Evolutionary conservation across 768 basidiomycete genomes (phyloP).

Genomic region (Cyclocybe cylindracea): DNA sequence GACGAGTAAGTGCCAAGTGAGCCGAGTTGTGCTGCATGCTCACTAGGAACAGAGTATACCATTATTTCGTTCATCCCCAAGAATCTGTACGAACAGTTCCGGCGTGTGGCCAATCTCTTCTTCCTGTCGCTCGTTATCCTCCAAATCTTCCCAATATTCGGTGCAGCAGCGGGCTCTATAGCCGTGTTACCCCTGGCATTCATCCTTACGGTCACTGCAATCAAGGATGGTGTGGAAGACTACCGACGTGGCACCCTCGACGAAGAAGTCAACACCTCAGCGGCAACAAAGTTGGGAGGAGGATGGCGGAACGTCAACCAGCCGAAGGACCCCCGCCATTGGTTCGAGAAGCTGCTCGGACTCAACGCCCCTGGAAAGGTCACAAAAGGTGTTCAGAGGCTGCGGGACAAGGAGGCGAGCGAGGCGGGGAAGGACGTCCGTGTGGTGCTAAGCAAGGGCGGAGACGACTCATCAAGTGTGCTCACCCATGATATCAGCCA

Average conservation of each 20-base stretch:
- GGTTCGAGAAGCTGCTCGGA: slow-evolving; percentile 73
- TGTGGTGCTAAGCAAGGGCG: slow-evolving; percentile 60
- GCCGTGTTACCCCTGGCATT: slow-evolving; percentile 85
- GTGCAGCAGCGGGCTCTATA: slow-evolving; percentile 79
- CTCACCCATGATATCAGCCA: slow-evolving; percentile 39
- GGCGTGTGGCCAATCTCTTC: slow-evolving; percentile 91
- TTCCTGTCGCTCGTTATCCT: slow-evolving; percentile 83
- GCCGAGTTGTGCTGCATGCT: too few relatives aligned
- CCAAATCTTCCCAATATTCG: slow-evolving; percentile 91
- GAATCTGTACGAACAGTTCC: slow-evolving; percentile 94
- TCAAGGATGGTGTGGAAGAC: slow-evolving; percentile 97
- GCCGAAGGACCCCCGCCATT: slow-evolving; percentile 72
- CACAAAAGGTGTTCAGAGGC: slow-evolving; percentile 80
- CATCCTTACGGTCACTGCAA: slow-evolving; percentile 84
- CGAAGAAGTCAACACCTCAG: slow-evolving; percentile 93
- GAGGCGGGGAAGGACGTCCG: slow-evolving; percentile 58
- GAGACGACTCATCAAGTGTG: slow-evolving; percentile 39
- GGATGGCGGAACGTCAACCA: slow-evolving; percentile 90
- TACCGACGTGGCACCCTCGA: slow-evolving; percentile 87
- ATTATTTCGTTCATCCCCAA: slow-evolving; percentile 88
- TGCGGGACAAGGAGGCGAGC: slow-evolving; percentile 79
- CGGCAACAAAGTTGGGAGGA: slow-evolving; percentile 84
- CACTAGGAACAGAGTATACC: slow-evolving; percentile 71
- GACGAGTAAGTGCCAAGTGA: slow-evolving; percentile 62
- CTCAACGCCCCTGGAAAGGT: slow-evolving; percentile 73